Base-by-base conservation (phyloP, 2,329 filamentous ascomycete species). In the Clonostachys rosea region DNA sequence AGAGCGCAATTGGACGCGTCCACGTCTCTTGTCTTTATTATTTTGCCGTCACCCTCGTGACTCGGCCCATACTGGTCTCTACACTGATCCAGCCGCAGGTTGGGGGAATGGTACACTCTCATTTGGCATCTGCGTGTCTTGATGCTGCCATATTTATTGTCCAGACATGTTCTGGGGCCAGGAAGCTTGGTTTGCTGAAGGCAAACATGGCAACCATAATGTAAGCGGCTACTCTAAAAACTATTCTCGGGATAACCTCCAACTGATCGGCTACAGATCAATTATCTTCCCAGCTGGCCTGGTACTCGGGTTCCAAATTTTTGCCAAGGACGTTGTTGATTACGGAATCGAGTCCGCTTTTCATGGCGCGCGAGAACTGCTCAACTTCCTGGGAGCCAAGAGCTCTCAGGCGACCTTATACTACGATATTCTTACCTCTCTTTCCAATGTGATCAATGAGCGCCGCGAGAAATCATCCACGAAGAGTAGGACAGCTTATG, bases 131-230 rank as follows among this genome's bases (percentile, higher is more conserved):
- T 6, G 77, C 75, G 0, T 83, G 79, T 52, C 63, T 80, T 1
- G 75, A 81, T 46, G 75, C 78, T 0, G 78, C 78, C 0, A 66
- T 75, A 3, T 80, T 76, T 47, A 70, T 82, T 58, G 70, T 76
- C 1, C 75, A 81, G 44, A 77, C 75, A n/a, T 80, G 77, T 43
- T 54, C 68, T 17, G 70, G 79, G 45, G 70, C 75, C 1, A 60
- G 71, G 12, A 67, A 67, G 10, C 66, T 71, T 3, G 62, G 65
- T 0, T 44, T 76, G 1, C 56, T 81, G 0, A 62, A 76, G 11
- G 70, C 68, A 10, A 81, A 81, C 47, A 80, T 82, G 78, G 77
- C 75, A 37, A 73, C 82, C 6, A 61, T 83, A 47, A 83, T 82
- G 78, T 79, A 59, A 60, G 73, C 53, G 33, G 3, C 30, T 13